Percentiles rank a stretch among this genome's conserved stretches.
Conservation (phyloP, 257 asterid genomes). For the Plantago ovata region DNA sequence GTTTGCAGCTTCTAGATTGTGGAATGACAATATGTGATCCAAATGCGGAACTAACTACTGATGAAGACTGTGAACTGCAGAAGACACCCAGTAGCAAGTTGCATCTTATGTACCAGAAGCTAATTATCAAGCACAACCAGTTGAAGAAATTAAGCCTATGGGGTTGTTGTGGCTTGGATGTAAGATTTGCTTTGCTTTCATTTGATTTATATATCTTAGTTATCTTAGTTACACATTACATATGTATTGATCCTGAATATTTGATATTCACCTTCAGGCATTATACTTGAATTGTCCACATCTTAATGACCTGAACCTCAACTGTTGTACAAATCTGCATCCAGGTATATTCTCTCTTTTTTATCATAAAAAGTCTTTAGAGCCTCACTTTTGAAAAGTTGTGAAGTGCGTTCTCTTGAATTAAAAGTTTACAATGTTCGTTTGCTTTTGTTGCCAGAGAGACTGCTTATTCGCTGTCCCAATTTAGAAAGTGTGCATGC, state of each 20-base stretch:
- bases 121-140: conserved; percentile 80
- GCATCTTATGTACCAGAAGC: conserved; percentile 74
- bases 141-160: conserved; percentile 91
- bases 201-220: neutral
- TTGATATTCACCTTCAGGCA: conserved; percentile 52
- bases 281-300: conserved; percentile 76
- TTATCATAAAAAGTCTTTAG: too few species aligned
- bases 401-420: too few species aligned
- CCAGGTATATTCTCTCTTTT: conserved; percentile 59
- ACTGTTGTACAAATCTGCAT: conserved; percentile 74
- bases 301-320: conserved; percentile 76
- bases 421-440: too few species aligned
- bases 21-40: conserved; percentile 87
- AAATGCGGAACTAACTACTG: too few species aligned
- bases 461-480: conserved; percentile 79
- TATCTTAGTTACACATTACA: conserved; percentile 2
- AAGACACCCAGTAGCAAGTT: too few species aligned
- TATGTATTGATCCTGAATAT: conserved; percentile 22
- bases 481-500: conserved; percentile 80
- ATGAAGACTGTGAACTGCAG: too few species aligned
- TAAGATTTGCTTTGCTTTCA: conserved; percentile 40
- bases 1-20: conserved; percentile 83
- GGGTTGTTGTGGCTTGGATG: conserved; percentile 99
- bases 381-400: too few species aligned
- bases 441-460: conserved; percentile 46